A percentile compares a stretch with the other conserved stretches of the same genome.
phyloP scores from a whole-genome alignment of 345 rosid genomes.

The Ailanthus altissimus region DNA sequence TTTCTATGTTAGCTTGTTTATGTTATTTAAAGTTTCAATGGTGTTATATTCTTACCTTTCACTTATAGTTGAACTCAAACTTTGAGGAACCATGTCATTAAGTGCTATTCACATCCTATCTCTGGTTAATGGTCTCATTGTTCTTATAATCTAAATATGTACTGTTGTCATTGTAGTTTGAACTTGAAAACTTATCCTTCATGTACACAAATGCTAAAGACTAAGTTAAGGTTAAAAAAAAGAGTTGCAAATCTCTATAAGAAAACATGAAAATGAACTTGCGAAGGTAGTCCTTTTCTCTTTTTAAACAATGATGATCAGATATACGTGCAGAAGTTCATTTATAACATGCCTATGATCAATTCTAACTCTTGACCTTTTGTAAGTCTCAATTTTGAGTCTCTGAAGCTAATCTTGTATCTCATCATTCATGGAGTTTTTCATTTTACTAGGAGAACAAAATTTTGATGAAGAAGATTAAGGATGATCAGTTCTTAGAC shows the following conservation, averaged over 20 bases:
- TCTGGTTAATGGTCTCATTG: conserved; percentile 7
- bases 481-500: conserved; percentile 90
- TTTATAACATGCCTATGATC: conserved; percentile 3
- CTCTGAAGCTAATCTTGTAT: conserved; percentile 7
- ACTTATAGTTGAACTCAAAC: neutral
- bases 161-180: conserved; percentile 59
- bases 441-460: conserved; percentile 67
- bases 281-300: conserved; percentile 52
- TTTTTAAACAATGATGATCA: neutral
- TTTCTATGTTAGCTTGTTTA: neutral
- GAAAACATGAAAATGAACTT: conserved; percentile 87
- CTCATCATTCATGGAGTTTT: neutral
- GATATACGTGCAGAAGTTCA: neutral
- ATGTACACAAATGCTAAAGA: conserved; percentile 95
- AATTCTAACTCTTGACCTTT: neutral
- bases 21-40: neutral
- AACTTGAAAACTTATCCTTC: conserved; percentile 93
- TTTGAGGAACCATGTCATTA: neutral
- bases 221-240: conserved; percentile 72
- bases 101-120: neutral
- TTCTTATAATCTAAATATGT: conserved; percentile 1
- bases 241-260: conserved; percentile 82
- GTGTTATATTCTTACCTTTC: neutral
- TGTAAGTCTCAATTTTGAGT: conserved; percentile 11
- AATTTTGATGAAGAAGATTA: conserved; percentile 86